Conservation (phyloP, 140 eudicot genomes). For the Flaveria floridana region DNA sequence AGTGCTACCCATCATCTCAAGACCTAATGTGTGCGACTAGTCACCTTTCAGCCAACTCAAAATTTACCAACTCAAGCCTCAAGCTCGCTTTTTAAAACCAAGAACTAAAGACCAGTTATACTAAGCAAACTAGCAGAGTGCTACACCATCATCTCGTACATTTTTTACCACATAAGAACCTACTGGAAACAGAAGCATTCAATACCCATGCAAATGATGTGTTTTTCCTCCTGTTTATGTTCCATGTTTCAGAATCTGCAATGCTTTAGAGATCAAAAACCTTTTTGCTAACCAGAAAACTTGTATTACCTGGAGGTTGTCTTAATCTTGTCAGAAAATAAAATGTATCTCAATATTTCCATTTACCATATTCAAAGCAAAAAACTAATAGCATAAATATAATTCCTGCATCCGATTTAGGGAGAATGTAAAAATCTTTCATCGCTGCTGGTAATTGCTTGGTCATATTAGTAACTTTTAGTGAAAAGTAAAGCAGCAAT, state of each 20-base stretch:
- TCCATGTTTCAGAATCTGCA: not conserved
- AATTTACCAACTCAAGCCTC: too few relatives aligned
- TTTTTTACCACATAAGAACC: not conserved
- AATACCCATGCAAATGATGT: not conserved
- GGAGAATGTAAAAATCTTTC: not conserved
- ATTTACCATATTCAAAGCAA: not conserved
- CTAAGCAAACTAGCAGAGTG: constrained; percentile 1
- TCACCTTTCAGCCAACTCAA: too few relatives aligned
- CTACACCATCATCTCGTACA: constrained; percentile 1
- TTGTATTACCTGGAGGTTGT: not conserved
- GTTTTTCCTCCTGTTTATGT: not conserved
- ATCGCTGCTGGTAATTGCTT: not conserved
- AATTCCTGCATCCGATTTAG: not conserved
- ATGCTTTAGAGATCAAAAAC: not conserved
- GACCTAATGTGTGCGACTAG: too few relatives aligned
- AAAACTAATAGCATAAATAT: not conserved
- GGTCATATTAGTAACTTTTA: not conserved
- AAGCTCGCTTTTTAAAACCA: too few relatives aligned
- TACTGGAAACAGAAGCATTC: constrained; percentile 1
- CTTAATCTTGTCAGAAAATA: not conserved
- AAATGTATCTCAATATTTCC: constrained; percentile 16
- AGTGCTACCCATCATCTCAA: too few relatives aligned
- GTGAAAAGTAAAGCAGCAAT: not conserved
- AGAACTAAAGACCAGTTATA: not conserved
- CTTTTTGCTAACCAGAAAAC: constrained; percentile 1